Base-by-base conservation (phyloP, 192 early-diverging fungal species). In the Obelidium mucronatum region DNA sequence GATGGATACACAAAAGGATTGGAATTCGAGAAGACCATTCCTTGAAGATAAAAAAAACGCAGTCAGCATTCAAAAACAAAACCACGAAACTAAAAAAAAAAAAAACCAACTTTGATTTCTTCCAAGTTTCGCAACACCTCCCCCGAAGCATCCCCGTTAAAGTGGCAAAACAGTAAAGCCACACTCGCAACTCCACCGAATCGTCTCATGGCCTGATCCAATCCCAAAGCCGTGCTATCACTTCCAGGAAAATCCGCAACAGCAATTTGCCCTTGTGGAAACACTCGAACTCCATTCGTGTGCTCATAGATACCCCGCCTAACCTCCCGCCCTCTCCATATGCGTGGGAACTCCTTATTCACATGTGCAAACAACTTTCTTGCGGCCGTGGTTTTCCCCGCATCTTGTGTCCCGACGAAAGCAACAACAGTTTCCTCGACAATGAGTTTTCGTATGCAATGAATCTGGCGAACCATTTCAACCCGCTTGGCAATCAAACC, bases 361-460 rank as follows among this genome's bases (percentile, higher is more conserved):
- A 78, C 77, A 70, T 78, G 77, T 2, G 39, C n/a, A 66, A 78
- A 78, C 44, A 78, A 59, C 31, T 62, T 61, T 34, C 77, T 54
- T n/a, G 77, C 77, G 6, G 68, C 77, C n/a, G 77, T 78, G 15
- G 77, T 78, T 58, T 78, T 78, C 11, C 77, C 77, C 2, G 68
- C 63, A 48, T 78, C 77, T 40, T 78, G 77, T 5, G 77, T 78
- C 26, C 77, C 77, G 13, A 78, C 77, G 35, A 78, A 73, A 8
- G 77, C 77, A 42, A 78, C 77, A 8, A 78, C 77, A 40, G 77
- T 78, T 37, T 78, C 77, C 40, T 78, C 77, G 6, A 78, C 77
- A 55, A 78, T 78, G 8, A 78, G 51, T 36, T 62, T 58, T n/a
- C 77, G 68, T 19, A 78, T 63, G 6, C 69, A 39, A 61, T 78